Conservation (phyloP, 1,284 basidiomycete species). For the Leccinum fuscescens region DNA sequence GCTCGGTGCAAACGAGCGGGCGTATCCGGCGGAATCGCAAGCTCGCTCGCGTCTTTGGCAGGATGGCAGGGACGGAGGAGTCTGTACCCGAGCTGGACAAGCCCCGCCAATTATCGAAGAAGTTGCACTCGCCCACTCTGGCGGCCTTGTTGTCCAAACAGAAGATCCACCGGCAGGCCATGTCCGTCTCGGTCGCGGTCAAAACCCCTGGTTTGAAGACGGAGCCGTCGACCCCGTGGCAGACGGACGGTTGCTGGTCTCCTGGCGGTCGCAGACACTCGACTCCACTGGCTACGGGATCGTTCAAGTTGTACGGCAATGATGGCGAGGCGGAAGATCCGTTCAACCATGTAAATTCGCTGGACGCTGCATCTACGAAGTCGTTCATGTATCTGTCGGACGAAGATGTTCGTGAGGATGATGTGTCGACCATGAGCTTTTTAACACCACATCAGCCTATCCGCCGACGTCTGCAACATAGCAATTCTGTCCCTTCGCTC, state of each 20-base stretch:
- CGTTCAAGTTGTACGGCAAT: conserved; percentile 32
- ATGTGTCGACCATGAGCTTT: conserved; percentile 14
- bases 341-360: conserved; percentile 9
- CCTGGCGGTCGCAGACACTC: conserved; percentile 49
- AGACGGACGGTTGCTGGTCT: conserved; percentile 18
- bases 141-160: conserved; percentile 28
- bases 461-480: conserved; percentile 28
- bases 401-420: conserved; percentile 40
- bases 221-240: conserved; percentile 31
- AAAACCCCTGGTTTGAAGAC: conserved; percentile 17
- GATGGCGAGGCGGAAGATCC: conserved; percentile 3
- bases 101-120: conserved; percentile 17
- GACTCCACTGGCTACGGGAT: conserved; percentile 41
- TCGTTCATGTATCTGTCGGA: conserved; percentile 73
- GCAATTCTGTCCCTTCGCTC: conserved; percentile 43
- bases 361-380: conserved; percentile 35
- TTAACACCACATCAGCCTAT: conserved; percentile 11
- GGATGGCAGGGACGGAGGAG: conserved; percentile 48
- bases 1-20: conserved; percentile 64
- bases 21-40: conserved; percentile 73
- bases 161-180: conserved; percentile 39
- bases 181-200: conserved; percentile 40
- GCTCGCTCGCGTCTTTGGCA: conserved; percentile 74
- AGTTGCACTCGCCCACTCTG: background rate
- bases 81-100: conserved; percentile 32